phyloP scores from a whole-genome alignment of 2,329 filamentous ascomycete genomes.

The Fusarium caatingaense region DNA sequence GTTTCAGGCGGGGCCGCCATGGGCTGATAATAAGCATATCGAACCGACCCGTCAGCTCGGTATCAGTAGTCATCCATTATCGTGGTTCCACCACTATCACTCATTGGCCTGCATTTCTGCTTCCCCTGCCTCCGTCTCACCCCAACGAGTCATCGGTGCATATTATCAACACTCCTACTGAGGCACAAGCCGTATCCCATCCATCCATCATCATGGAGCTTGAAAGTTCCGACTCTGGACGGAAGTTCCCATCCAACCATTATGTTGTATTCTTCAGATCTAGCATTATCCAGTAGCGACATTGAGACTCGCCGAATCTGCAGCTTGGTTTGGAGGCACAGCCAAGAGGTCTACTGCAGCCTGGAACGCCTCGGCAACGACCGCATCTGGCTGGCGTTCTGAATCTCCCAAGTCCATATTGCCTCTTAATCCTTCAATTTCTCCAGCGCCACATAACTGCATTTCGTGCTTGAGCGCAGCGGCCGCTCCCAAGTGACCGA shows the following conservation, averaged over 20 bases:
- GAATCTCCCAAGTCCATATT: background rate
- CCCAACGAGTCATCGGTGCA: slow-evolving; percentile 24
- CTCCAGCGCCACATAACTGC: slow-evolving; percentile 26
- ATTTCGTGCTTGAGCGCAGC: slow-evolving; percentile 50
- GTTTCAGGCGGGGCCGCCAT: slow-evolving; percentile 2
- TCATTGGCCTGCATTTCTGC: slow-evolving; percentile 9
- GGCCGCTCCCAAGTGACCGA: slow-evolving; percentile 49
- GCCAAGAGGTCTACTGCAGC: slow-evolving; percentile 33
- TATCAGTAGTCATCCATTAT: slow-evolving; percentile 17
- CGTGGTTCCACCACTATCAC: slow-evolving; percentile 22
- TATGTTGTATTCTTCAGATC: slow-evolving; percentile 26
- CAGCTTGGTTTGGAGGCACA: slow-evolving; percentile 27
- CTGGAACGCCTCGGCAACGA: slow-evolving; percentile 28
- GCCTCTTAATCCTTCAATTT: slow-evolving; percentile 1
- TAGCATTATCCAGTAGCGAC: slow-evolving; percentile 34
- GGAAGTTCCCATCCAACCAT: slow-evolving; percentile 21
- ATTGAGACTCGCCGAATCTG: slow-evolving; percentile 26
- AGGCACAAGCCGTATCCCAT: slow-evolving; percentile 31
- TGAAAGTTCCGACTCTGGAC: slow-evolving; percentile 20
- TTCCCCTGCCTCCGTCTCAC: slow-evolving; percentile 32
- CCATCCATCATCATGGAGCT: slow-evolving; percentile 21
- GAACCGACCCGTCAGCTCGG: slow-evolving; percentile 15
- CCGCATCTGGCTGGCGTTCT: slow-evolving; percentile 1
- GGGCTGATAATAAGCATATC: slow-evolving; percentile 23
- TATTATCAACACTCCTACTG: slow-evolving; percentile 7